phyloP scores from a whole-genome alignment of 768 basidiomycete species.

The Lentinula raphanica region DNA sequence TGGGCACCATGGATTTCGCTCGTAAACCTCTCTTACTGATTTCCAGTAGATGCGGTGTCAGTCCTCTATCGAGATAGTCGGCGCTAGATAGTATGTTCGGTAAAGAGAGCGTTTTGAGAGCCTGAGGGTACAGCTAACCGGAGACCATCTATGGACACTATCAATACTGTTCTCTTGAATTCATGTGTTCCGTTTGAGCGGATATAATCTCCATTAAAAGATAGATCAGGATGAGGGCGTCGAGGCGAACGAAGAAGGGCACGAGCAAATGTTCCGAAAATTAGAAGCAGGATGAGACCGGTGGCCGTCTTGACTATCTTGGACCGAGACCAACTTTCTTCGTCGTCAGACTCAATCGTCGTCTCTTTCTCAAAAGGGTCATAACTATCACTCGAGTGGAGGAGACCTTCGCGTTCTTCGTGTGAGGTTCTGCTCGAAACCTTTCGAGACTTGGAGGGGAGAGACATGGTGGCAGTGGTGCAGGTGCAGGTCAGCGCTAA shows the following conservation, averaged over 20 bases:
- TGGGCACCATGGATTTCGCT: slow-evolving; percentile 82
- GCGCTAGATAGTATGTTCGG: slow-evolving; percentile 45
- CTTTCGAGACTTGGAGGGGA: not conserved
- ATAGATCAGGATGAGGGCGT: slow-evolving; percentile 20
- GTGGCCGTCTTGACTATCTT: slow-evolving; percentile 34
- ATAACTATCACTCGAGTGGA: not conserved
- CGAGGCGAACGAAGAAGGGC: slow-evolving; percentile 24
- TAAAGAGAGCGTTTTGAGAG: slow-evolving; percentile 1
- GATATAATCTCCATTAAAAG: slow-evolving; percentile 36
- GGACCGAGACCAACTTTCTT: slow-evolving; percentile 30
- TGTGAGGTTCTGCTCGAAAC: not conserved
- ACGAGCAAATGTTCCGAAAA: slow-evolving; percentile 38
- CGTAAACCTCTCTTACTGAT: slow-evolving; percentile 81
- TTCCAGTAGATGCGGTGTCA: slow-evolving; percentile 78
- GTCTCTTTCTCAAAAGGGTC: not conserved
- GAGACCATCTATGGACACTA: slow-evolving; percentile 85
- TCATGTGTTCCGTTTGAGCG: slow-evolving; percentile 80
- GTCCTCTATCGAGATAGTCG: slow-evolving; percentile 79
- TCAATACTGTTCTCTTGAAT: slow-evolving; percentile 74
- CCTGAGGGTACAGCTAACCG: slow-evolving; percentile 37
- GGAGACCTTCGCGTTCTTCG: slow-evolving; percentile 1
- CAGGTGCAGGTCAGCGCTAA: not conserved
- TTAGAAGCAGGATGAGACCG: slow-evolving; percentile 35
- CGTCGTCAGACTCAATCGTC: not conserved
- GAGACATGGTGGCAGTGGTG: not conserved